A percentile compares a stretch with the other conserved stretches of the same genome.
Evolutionary conservation across 2,329 filamentous ascomycete genomes (phyloP).

Genomic region (Fusarium robinianum): DNA sequence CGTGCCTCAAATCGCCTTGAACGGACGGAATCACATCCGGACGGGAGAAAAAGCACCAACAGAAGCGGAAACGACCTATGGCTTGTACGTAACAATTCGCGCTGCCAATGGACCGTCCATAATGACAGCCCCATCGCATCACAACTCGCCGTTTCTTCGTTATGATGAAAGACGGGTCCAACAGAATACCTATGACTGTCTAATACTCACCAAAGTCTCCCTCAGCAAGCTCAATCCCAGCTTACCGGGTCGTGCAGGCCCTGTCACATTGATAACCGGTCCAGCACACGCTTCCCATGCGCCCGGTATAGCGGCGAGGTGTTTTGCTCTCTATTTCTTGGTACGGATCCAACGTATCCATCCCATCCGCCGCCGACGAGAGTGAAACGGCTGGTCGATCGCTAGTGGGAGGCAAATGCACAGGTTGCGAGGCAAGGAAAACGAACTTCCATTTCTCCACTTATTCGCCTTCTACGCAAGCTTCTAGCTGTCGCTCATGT

Average conservation of each 20-base stretch:
- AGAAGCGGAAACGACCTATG: too few species aligned
- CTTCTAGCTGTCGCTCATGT: conserved; percentile 29
- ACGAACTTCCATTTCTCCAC: conserved; percentile 16
- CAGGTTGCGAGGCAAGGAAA: conserved; percentile 14
- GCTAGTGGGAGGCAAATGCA: conserved; percentile 2
- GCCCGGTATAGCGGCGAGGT: too few species aligned
- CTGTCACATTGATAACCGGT: conserved; percentile 19
- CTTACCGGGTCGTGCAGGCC: conserved; percentile 22
- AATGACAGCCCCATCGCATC: not conserved
- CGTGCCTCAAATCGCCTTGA: too few species aligned
- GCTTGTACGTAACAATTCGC: too few species aligned
- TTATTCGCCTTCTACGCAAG: conserved; percentile 24
- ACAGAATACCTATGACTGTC: conserved; percentile 7
- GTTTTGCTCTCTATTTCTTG: too few species aligned
- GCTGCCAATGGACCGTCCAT: not conserved
- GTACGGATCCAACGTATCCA: too few species aligned
- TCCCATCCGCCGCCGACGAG: conserved; percentile 19
- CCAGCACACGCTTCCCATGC: too few species aligned
- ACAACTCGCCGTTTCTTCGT: too few species aligned
- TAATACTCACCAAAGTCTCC: conserved; percentile 6
- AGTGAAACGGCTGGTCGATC: conserved; percentile 23
- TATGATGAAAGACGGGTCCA: conserved; percentile 5
- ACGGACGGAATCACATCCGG: too few species aligned
- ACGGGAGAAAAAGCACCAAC: too few species aligned
- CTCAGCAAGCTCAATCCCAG: conserved; percentile 18